A percentile compares a stretch with the other conserved stretches of the same genome.
These are phyloP conservation scores for Neurospora sp. DNA, from an alignment of 495 filamentous ascomycete genomes.

Conservation along the genomic window DNA sequence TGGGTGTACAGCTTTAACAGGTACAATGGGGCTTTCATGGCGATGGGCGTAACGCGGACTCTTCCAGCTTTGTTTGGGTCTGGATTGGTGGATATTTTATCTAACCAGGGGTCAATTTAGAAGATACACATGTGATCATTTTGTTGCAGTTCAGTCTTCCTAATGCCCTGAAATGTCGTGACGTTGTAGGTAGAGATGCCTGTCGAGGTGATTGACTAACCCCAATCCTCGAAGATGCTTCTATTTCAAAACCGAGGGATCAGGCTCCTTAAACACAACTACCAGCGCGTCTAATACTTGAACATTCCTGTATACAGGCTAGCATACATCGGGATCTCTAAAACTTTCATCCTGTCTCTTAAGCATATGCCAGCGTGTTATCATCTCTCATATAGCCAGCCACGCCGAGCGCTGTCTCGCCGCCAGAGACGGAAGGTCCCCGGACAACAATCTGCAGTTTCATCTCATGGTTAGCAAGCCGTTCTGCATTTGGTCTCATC, in stretches of 20 bases:
- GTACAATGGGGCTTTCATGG: not conserved
- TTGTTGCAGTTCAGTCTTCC: not conserved
- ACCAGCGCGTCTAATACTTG: not conserved
- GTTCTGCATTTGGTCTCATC: not conserved
- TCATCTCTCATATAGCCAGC: constrained; percentile 44
- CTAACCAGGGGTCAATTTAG: not conserved
- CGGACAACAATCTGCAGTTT: constrained; percentile 45
- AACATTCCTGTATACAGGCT: not conserved
- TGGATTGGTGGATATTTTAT: not conserved
- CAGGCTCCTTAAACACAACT: not conserved
- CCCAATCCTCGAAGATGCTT: not conserved
- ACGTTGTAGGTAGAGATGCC: not conserved
- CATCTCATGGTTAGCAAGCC: not conserved
- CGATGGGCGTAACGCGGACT: not conserved
- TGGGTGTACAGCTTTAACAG: not conserved
- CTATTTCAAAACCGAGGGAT: not conserved
- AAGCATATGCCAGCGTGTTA: constrained; percentile 42
- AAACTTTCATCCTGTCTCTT: not conserved
- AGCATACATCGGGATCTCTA: not conserved
- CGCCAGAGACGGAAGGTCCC: constrained; percentile 58
- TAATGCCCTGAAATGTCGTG: not conserved
- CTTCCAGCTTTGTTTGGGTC: not conserved
- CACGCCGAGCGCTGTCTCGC: constrained; percentile 48
- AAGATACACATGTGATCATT: not conserved
- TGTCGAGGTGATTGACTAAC: not conserved